phyloP scores from a whole-genome alignment of 2,329 filamentous ascomycete genomes.

The Cladophialophora psammophila region DNA sequence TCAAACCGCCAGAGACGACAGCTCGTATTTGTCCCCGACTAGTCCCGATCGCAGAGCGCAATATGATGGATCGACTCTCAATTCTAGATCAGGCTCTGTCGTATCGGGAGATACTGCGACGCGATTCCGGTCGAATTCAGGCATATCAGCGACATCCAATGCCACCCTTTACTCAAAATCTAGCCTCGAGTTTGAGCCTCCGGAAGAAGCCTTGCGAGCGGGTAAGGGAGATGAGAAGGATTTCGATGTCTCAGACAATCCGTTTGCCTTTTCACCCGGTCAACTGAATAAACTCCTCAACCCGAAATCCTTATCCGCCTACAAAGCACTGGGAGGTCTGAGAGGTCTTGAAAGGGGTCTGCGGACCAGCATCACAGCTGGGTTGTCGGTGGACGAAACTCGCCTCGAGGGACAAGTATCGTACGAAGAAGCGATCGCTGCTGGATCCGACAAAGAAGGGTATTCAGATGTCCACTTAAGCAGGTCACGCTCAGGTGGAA shows the following conservation, averaged over 20 bases:
- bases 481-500: slow-evolving; percentile 9
- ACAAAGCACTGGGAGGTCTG: slow-evolving; percentile 80
- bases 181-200: slow-evolving; percentile 39
- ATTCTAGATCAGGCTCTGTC: slow-evolving; percentile 53
- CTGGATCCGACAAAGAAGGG: slow-evolving; percentile 25
- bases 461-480: slow-evolving; percentile 29
- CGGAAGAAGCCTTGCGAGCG: slow-evolving; percentile 62
- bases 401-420: slow-evolving; percentile 69
- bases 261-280: slow-evolving; percentile 84
- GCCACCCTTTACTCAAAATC: slow-evolving; percentile 35
- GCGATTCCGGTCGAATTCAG: slow-evolving; percentile 47
- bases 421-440: slow-evolving; percentile 71
- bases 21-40: slow-evolving; percentile 42
- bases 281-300: slow-evolving; percentile 88
- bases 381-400: slow-evolving; percentile 78
- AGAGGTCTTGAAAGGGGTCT: slow-evolving; percentile 80
- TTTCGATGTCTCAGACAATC: slow-evolving; percentile 78
- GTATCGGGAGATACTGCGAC: slow-evolving; percentile 37
- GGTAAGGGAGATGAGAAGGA: slow-evolving; percentile 78
- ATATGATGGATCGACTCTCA: slow-evolving; percentile 54
- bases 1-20: slow-evolving; percentile 35
- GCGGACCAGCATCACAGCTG: slow-evolving; percentile 72
- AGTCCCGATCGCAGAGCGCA: slow-evolving; percentile 43
- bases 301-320: slow-evolving; percentile 84
- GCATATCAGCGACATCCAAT: slow-evolving; percentile 36